Percentiles rank a stretch among this genome's conserved stretches.
Evolutionary conservation across 148 eudicot species (phyloP).

Genomic region (Bassia scoparia): DNA sequence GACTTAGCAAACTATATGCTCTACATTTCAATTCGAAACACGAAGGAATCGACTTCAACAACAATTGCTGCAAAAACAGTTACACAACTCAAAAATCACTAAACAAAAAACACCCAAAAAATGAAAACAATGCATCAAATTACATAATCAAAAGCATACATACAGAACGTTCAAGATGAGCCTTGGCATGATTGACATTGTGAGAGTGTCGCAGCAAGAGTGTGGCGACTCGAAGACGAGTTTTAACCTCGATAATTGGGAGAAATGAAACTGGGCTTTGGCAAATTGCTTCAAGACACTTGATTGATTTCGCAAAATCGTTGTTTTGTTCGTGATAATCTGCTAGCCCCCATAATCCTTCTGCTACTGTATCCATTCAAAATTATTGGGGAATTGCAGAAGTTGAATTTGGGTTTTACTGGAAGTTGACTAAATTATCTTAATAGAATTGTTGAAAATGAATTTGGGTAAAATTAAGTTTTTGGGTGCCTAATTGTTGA

Average conservation of each 20-base stretch:
- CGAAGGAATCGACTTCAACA: constrained; percentile 92
- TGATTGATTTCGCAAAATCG: constrained; percentile 58
- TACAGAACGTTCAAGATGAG: constrained; percentile 93
- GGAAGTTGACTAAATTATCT: too few relatives aligned
- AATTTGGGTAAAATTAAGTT: too few relatives aligned
- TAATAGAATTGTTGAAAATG: too few relatives aligned
- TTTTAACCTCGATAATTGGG: constrained; percentile 80
- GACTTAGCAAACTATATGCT: constrained; percentile 80
- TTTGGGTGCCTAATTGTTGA: too few relatives aligned
- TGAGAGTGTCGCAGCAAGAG: constrained; percentile 68
- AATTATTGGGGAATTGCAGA: background rate
- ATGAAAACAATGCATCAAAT: background rate
- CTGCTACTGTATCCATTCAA: constrained; percentile 75
- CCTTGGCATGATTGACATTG: constrained; percentile 76
- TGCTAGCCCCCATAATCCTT: constrained; percentile 88
- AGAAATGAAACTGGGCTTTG: constrained; percentile 83
- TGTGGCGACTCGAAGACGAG: constrained; percentile 74
- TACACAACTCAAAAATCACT: background rate
- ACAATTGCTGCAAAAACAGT: constrained; percentile 65
- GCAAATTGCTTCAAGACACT: constrained; percentile 84
- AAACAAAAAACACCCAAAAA: background rate
- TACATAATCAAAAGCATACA: background rate
- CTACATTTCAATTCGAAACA: constrained; percentile 94
- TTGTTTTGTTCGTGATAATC: constrained; percentile 65
- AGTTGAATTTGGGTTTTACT: background rate